Evolutionary conservation across 1,284 basidiomycete species (phyloP).

Genomic region (Marasmius oreades): DNA sequence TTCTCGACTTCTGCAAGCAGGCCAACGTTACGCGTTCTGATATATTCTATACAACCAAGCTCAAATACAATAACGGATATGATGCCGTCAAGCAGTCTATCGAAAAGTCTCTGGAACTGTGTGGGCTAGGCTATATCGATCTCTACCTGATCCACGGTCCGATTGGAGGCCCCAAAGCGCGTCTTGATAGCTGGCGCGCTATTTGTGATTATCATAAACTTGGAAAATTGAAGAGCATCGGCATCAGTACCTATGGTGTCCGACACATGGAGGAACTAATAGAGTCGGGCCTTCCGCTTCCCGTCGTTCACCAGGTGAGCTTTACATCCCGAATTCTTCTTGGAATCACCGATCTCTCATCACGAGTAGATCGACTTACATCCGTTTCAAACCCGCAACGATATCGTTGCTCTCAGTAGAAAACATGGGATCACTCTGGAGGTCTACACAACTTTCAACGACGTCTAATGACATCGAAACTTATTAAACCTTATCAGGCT

Average conservation of each 20-base stretch:
- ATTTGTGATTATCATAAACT: conserved; percentile 55
- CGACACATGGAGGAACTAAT: conserved; percentile 63
- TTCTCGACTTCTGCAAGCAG: conserved; percentile 51
- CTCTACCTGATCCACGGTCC: conserved; percentile 72
- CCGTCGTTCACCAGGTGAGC: conserved; percentile 65
- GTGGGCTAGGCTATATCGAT: conserved; percentile 59
- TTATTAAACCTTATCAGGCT: conserved; percentile 31
- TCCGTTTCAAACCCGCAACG: conserved; percentile 68
- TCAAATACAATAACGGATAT: conserved; percentile 58
- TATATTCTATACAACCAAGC: conserved; percentile 70
- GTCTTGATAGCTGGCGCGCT: conserved; percentile 55
- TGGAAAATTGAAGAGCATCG: conserved; percentile 61
- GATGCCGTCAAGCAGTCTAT: conserved; percentile 47
- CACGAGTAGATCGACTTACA: conserved; percentile 55
- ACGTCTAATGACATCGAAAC: conserved; percentile 2
- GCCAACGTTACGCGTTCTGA: conserved; percentile 46
- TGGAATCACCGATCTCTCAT: neutral
- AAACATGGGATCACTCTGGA: conserved; percentile 60
- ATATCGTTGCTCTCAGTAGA: conserved; percentile 61
- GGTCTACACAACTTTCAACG: conserved; percentile 30
- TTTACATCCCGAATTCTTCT: neutral
- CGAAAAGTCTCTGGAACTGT: conserved; percentile 48
- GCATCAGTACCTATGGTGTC: conserved; percentile 70
- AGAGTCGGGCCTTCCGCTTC: conserved; percentile 45
- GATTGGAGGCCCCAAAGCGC: conserved; percentile 45